Evolutionary conservation across 2,329 filamentous ascomycete species (phyloP).

Genomic region (Penicillium griseofulvum): DNA sequence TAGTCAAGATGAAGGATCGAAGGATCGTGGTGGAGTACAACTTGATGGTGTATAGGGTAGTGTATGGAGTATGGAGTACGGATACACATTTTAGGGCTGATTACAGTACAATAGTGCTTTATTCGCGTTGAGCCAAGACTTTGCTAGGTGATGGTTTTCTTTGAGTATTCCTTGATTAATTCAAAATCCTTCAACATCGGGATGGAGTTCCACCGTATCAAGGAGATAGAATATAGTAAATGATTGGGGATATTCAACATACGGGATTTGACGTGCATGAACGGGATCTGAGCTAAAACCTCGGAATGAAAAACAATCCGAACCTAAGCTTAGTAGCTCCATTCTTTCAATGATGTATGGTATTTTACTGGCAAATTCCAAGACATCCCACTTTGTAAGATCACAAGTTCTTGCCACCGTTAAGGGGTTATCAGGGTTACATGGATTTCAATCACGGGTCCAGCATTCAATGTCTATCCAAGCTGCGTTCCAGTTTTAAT

Average conservation of each 20-base stretch:
- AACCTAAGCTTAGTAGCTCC: background rate
- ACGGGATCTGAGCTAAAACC: background rate
- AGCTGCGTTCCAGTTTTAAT: background rate
- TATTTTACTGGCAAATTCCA: background rate
- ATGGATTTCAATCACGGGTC: background rate
- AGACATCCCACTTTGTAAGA: background rate
- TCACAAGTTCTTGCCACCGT: conserved; percentile 1
- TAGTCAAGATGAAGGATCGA: background rate
- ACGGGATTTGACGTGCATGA: background rate
- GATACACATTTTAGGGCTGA: conserved; percentile 6
- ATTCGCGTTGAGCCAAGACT: background rate
- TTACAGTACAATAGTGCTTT: conserved; percentile 24
- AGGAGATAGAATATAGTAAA: background rate
- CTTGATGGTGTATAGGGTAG: background rate
- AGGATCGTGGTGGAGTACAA: background rate
- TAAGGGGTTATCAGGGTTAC: conserved; percentile 5
- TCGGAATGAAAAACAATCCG: conserved; percentile 1
- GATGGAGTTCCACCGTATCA: background rate
- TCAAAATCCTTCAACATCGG: background rate
- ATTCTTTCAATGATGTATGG: background rate
- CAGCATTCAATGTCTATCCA: background rate
- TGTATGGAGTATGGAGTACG: background rate
- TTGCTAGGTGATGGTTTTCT: background rate
- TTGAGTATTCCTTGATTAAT: background rate
- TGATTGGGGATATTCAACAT: background rate